A percentile compares a stretch with the other conserved stretches of the same genome.
Conservation (phyloP, 108 stramenopile genomes). For the Bacterosira constricta region DNA sequence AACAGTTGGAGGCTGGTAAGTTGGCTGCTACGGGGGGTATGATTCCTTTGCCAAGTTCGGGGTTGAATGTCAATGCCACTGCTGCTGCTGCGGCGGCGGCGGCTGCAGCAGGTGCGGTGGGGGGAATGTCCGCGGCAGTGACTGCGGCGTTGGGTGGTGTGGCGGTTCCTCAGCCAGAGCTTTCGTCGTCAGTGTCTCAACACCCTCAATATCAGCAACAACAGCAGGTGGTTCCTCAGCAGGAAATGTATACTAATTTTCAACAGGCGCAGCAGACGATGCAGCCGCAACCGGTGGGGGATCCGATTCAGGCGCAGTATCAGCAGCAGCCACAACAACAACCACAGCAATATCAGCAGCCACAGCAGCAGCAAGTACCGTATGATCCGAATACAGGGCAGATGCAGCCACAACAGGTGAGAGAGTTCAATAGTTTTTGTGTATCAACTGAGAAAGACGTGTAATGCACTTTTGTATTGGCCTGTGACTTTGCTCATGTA, state of each 20-base stretch:
- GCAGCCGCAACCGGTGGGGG: slow-evolving; percentile 6
- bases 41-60: no score
- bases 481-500: no score
- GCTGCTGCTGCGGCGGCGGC: slow-evolving; percentile 46
- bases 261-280: slow-evolving; percentile 50
- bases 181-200: slow-evolving; percentile 9
- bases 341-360: slow-evolving; percentile 40
- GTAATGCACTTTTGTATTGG: no score
- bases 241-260: slow-evolving; percentile 50
- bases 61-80: no score
- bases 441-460: no score
- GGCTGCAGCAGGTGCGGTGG: slow-evolving; percentile 46
- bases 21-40: no score
- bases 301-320: slow-evolving; percentile 19
- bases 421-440: not conserved
- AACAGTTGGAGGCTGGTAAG: slow-evolving; percentile 89
- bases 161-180: slow-evolving; percentile 1
- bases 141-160: not conserved
- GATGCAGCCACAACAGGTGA: slow-evolving; percentile 40
- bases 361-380: slow-evolving; percentile 24
- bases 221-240: slow-evolving; percentile 6
- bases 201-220: slow-evolving; percentile 15
- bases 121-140: slow-evolving; percentile 37
- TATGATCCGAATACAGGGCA: slow-evolving; percentile 11
- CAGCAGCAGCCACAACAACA: slow-evolving; percentile 47